These are phyloP conservation scores for Musa beccarii DNA, from an alignment of 176 grass and related monocot genomes.

Conservation along the genomic window DNA sequence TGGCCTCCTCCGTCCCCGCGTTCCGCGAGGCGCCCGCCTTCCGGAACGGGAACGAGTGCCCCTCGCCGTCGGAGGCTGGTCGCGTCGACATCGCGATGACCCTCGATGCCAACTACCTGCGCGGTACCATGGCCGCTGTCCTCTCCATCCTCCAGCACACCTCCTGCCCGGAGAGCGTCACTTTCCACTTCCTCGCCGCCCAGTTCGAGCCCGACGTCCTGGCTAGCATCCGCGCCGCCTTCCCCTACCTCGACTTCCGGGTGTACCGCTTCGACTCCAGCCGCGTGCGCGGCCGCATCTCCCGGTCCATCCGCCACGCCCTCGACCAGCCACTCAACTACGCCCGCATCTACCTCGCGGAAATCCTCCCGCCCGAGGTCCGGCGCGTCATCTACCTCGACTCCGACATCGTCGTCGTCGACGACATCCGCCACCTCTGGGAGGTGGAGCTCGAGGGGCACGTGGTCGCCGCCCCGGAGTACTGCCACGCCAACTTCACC, in stretches of 20 bases:
- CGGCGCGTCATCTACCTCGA: conserved; percentile 5
- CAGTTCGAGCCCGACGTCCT: background rate
- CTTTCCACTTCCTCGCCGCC: background rate
- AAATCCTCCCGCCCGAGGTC: background rate
- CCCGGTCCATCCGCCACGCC: background rate
- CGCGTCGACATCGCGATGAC: background rate
- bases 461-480: conserved; percentile 12
- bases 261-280: background rate
- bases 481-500: conserved; percentile 26
- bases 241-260: background rate
- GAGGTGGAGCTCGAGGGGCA: background rate
- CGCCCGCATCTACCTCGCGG: conserved; percentile 5
- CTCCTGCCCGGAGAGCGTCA: background rate
- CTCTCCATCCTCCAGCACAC: conserved; percentile 6
- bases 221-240: background rate
- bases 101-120: background rate
- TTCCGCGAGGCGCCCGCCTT: background rate
- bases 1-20: background rate
- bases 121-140: background rate
- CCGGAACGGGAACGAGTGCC: background rate
- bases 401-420: conserved; percentile 4
- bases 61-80: background rate
- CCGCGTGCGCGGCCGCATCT: conserved; percentile 1
- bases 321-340: conserved; percentile 11
- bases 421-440: conserved; percentile 14